A percentile compares a stretch with the other conserved stretches of the same genome.
phyloP scores from a whole-genome alignment of 441 rosid species.

The Rhodomyrtus psidioides region DNA sequence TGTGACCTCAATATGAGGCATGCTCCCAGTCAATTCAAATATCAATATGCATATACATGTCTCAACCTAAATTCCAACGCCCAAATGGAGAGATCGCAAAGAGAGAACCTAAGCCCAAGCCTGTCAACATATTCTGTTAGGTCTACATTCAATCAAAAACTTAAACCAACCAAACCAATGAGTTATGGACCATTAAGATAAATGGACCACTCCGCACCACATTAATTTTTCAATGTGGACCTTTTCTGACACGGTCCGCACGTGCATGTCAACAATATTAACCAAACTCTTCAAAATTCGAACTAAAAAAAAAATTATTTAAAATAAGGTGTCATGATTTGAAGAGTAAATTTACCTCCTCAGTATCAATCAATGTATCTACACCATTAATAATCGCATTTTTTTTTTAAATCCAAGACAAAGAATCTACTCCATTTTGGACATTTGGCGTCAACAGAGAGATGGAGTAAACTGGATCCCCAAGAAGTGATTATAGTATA shows the following conservation, averaged over 20 bases:
- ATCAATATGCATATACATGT: neutral
- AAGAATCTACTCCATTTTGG: neutral
- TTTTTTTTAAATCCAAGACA: neutral
- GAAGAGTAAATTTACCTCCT: neutral
- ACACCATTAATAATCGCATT: neutral
- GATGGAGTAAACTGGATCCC: neutral
- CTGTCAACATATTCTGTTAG: too few relatives aligned
- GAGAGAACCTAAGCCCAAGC: neutral
- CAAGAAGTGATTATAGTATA: neutral
- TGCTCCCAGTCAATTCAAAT: neutral
- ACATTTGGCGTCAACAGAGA: neutral
- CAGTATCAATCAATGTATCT: neutral
- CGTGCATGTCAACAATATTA: neutral
- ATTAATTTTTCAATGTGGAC: accelerated
- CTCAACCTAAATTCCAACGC: neutral
- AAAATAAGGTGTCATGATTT: accelerated
- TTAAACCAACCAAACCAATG: too few relatives aligned
- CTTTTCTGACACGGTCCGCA: neutral
- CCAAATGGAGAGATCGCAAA: too few relatives aligned
- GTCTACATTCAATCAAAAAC: too few relatives aligned
- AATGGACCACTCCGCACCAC: neutral
- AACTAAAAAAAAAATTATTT: neutral
- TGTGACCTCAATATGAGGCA: neutral
- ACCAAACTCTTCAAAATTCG: too few relatives aligned
- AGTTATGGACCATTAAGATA: neutral